Percentiles rank a stretch among this genome's conserved stretches.
Evolutionary conservation across 129 eudicot genomes (phyloP).

Genomic region (Ambrosia artemisiifolia): DNA sequence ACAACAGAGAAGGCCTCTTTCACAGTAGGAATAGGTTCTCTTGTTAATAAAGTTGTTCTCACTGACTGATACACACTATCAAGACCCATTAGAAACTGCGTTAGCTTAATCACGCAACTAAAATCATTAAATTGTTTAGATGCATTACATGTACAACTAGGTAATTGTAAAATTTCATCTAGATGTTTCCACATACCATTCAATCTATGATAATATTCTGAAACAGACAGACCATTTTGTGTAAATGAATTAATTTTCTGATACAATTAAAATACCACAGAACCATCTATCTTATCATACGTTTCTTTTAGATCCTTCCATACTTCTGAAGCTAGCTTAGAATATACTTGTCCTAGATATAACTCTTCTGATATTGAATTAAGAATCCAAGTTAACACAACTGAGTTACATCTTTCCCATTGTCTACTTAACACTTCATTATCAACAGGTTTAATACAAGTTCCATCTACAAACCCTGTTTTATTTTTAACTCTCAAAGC

Average conservation of each 20-base stretch:
- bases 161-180: background rate
- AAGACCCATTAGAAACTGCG: too few relatives aligned
- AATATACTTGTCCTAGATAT: background rate
- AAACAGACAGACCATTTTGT: background rate
- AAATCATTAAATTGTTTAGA: too few relatives aligned
- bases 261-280: too few relatives aligned
- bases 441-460: too few relatives aligned
- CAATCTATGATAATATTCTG: too few relatives aligned
- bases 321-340: background rate
- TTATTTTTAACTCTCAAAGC: background rate
- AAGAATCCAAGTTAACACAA: background rate
- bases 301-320: too few relatives aligned
- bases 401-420: background rate
- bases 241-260: background rate
- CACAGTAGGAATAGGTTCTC: too few relatives aligned
- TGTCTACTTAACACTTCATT: background rate
- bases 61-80: too few relatives aligned
- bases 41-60: too few relatives aligned
- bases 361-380: background rate
- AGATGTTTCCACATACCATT: background rate
- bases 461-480: background rate
- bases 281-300: background rate
- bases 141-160: too few relatives aligned
- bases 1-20: too few relatives aligned
- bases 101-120: too few relatives aligned